Base-by-base conservation (phyloP, 345 rosid genomes). In the Eucalyptus coolabah region DNA sequence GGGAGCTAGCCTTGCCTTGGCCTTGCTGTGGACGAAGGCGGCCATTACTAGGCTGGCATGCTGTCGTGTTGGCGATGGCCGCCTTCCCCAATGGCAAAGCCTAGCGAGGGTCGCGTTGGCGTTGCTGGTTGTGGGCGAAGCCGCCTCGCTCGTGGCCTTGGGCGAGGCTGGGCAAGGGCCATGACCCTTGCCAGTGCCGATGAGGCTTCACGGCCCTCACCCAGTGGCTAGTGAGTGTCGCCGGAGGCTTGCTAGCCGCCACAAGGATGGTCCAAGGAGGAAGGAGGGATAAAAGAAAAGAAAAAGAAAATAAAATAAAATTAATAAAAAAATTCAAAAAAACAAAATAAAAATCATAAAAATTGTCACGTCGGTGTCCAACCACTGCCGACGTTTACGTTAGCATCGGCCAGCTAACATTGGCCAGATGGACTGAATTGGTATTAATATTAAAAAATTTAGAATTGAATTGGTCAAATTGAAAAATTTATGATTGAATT, bases 331-430 rank as follows among this genome's bases (percentile, higher is more conserved):
- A 50, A 14, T 14, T 50, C 0, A 6, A 50, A 50, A 50, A 50
- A 14, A 12, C 11, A 47, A 47, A 12, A 47, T 3, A 50, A 50
- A 50, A 50, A 50, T 50, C 19, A 50, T 50, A 50, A 50, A 50
- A 15, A 16, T 50, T 50, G 1, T 3, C 53, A 50, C 1, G 3
- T 50, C 7, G 0, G 2, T 50, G 53, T 50, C 7, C 0, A 5
- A 6, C 53, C 7, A 6, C 18, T 2, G 0, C 0, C 0, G 7
- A 15, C 0, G 3, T 15, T 1, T 1, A 50, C 1, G 7, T 50
- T 15, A 50, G 1, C 1, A 1, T 0, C 51, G 17, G 1, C 18
- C 3, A 6, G 0, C 3, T 3, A 50, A 15, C 15, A 15, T 50
- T 50, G 53, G 3, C 3, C 0, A 0, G 18, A 50, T 50, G 1